phyloP scores from a whole-genome alignment of 2,329 filamentous ascomycete species.

The Onygenales sp. region DNA sequence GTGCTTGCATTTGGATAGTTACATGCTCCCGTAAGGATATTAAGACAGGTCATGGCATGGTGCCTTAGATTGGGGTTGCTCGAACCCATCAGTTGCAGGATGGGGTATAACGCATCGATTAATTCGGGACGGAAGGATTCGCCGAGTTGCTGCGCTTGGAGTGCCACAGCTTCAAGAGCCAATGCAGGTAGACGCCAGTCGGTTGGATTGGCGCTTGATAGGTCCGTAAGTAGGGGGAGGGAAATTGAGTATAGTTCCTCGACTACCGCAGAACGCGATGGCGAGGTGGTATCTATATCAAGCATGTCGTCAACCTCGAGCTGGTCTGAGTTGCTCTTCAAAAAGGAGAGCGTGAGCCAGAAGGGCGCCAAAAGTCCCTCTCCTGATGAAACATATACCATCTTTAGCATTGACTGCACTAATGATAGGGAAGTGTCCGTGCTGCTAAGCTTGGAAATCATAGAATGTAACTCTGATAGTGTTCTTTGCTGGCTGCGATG shows the following conservation, averaged over 20 bases:
- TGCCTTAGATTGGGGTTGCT: slow-evolving; percentile 56
- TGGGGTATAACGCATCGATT: slow-evolving; percentile 81
- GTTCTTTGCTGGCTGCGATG: slow-evolving; percentile 59
- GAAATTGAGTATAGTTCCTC: slow-evolving; percentile 36
- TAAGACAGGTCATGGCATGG: slow-evolving; percentile 76
- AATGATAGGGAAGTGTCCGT: slow-evolving; percentile 40
- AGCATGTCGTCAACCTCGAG: slow-evolving; percentile 58
- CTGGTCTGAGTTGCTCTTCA: slow-evolving; percentile 47
- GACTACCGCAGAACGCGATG: slow-evolving; percentile 24
- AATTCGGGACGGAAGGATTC: slow-evolving; percentile 70
- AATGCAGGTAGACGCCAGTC: slow-evolving; percentile 72
- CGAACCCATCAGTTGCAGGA: slow-evolving; percentile 81
- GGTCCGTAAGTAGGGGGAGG: slow-evolving; percentile 30
- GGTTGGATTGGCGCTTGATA: slow-evolving; percentile 25
- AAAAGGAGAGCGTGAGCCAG: slow-evolving; percentile 68
- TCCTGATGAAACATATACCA: slow-evolving; percentile 49
- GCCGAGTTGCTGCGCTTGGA: slow-evolving; percentile 60
- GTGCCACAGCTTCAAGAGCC: slow-evolving; percentile 68
- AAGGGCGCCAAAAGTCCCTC: slow-evolving; percentile 58
- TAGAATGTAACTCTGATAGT: slow-evolving; percentile 50
- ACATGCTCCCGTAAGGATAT: slow-evolving; percentile 66
- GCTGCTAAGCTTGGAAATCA: slow-evolving; percentile 48
- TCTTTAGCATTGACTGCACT: slow-evolving; percentile 55
- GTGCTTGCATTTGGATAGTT: slow-evolving; percentile 65
- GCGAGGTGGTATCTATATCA: slow-evolving; percentile 33